Conservation (phyloP, 208 protist genomes). For the Spironucleus salmonicida region DNA sequence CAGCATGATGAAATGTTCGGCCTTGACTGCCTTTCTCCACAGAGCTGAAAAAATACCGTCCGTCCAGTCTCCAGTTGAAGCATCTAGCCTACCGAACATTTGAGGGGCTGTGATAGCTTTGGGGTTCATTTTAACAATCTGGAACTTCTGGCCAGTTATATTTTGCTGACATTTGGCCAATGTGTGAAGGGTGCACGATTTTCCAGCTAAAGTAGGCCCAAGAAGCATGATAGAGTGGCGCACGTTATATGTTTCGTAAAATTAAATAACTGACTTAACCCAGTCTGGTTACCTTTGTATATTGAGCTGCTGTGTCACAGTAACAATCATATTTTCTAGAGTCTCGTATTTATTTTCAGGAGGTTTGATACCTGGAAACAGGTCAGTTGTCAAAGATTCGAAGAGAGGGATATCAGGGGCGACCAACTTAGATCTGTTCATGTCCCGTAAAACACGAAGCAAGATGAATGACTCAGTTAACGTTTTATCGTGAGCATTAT, state of each 20-base stretch:
- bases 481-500: slow-evolving; percentile 45
- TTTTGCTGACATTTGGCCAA: slow-evolving; percentile 8
- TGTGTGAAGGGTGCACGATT: slow-evolving; percentile 20
- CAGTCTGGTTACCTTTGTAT: not conserved
- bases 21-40: slow-evolving; percentile 55
- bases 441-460: slow-evolving; percentile 83
- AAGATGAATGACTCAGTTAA: slow-evolving; percentile 71
- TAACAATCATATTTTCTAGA: not conserved
- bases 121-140: slow-evolving; percentile 54
- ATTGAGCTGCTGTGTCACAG: not conserved
- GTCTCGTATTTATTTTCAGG: not conserved
- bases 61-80: slow-evolving; percentile 82
- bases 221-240: slow-evolving; percentile 65
- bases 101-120: slow-evolving; percentile 74
- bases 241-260: slow-evolving; percentile 63
- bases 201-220: slow-evolving; percentile 48
- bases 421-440: slow-evolving; percentile 79
- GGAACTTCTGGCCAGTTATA: slow-evolving; percentile 41
- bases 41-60: slow-evolving; percentile 86
- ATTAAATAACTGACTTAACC: slow-evolving; percentile 44
- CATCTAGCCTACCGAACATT: slow-evolving; percentile 83
- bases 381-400: slow-evolving; percentile 77
- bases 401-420: slow-evolving; percentile 89
- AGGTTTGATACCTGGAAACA: slow-evolving; percentile 67
- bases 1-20: slow-evolving; percentile 56